These are phyloP conservation scores for Kodamaea ohmeri DNA, from an alignment of 1,139 yeast species.

Conservation along the genomic window DNA sequence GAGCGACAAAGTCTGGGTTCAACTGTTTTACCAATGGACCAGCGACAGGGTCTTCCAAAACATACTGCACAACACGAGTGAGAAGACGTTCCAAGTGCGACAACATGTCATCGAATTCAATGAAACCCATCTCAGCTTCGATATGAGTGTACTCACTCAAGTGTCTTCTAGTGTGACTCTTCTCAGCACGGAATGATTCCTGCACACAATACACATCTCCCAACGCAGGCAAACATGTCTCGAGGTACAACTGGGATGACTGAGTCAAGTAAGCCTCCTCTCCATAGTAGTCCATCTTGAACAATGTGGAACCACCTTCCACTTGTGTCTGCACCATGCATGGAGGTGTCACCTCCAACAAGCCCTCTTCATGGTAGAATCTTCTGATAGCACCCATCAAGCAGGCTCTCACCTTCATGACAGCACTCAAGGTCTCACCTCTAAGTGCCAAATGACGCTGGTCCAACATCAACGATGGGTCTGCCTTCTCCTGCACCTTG, in stretches of 20 bases:
- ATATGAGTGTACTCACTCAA: constrained; percentile 95
- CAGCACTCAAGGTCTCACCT: constrained; percentile 93
- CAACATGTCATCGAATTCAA: constrained; percentile 82
- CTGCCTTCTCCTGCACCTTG: constrained; percentile 90
- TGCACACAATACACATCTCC: constrained; percentile 98
- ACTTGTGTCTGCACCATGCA: constrained; percentile 99
- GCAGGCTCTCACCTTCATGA: constrained; percentile 91
- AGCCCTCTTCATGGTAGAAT: constrained; percentile 69
- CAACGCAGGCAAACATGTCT: constrained; percentile 91
- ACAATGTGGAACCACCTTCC: constrained; percentile 97
- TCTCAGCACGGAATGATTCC: constrained; percentile 99
- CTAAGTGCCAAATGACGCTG: constrained; percentile 93
- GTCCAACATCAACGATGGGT: constrained; percentile 87
- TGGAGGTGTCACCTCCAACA: constrained; percentile 95
- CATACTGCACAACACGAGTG: constrained; percentile 66
- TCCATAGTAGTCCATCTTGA: constrained; percentile 91
- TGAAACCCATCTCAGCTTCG: constrained; percentile 89
- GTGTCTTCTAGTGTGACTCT: constrained; percentile 98
- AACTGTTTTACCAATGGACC: constrained; percentile 87
- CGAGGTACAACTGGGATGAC: constrained; percentile 94
- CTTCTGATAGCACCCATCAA: constrained; percentile 72
- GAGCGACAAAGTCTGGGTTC: constrained; percentile 87
- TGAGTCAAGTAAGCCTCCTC: constrained; percentile 97
- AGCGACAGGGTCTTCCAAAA: constrained; percentile 84
- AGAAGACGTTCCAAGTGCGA: constrained; percentile 80